Conservation (phyloP, 306 rosid genomes). For the Ceratonia siliqua region DNA sequence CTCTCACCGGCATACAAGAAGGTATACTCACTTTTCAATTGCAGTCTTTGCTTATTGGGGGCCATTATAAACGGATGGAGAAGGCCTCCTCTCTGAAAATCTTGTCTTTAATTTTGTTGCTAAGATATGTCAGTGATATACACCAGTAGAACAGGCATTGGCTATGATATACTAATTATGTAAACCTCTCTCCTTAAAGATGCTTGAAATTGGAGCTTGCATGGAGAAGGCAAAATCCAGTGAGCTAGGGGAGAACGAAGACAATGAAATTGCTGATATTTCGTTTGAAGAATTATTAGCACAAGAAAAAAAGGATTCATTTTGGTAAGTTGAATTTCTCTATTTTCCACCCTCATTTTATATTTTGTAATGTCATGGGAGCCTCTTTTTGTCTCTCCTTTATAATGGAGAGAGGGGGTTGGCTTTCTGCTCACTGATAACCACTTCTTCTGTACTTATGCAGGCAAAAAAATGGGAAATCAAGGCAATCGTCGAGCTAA, state of each 20-base stretch:
- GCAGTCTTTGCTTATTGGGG: not conserved
- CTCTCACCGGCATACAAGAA: constrained; percentile 90
- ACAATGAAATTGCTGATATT: constrained; percentile 56
- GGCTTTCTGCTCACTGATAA: constrained; percentile 16
- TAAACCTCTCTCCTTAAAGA: constrained; percentile 38
- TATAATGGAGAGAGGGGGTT: not conserved
- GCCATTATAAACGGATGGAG: not conserved
- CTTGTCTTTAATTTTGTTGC: not conserved
- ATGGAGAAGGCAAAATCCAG: constrained; percentile 61
- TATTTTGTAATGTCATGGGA: constrained; percentile 5
- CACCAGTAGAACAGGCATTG: not conserved
- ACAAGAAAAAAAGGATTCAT: constrained; percentile 89
- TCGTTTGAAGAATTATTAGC: constrained; percentile 88
- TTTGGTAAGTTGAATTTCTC: constrained; percentile 62
- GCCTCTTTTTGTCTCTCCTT: not conserved
- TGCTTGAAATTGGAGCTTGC: constrained; percentile 69
- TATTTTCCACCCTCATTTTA: not conserved
- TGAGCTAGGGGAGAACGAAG: constrained; percentile 44
- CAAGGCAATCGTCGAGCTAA: constrained; percentile 64
- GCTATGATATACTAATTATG: constrained; percentile 29
- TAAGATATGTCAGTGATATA: constrained; percentile 3
- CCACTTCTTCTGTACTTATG: constrained; percentile 30
- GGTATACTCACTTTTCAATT: constrained; percentile 42
- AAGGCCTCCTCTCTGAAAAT: not conserved
- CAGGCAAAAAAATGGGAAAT: constrained; percentile 82